phyloP scores from a whole-genome alignment of 768 basidiomycete species.

The Lactarius evosmus region DNA sequence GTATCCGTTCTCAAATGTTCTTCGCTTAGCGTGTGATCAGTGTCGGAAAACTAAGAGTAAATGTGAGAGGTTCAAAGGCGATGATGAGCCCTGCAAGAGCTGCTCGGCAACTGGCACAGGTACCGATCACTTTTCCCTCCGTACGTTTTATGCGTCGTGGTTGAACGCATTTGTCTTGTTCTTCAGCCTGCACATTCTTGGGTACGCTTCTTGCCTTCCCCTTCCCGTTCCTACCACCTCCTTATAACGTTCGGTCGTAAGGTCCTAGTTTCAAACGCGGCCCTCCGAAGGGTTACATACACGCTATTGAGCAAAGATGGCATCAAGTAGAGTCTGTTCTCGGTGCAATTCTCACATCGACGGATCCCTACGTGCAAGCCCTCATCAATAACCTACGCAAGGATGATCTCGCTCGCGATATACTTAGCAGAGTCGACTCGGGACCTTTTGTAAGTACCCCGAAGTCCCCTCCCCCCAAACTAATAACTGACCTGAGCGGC shows the following conservation, averaged over 20 bases:
- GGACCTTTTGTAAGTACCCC: constrained; percentile 66
- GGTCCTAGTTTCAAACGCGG: constrained; percentile 81
- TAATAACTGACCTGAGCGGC: constrained; percentile 15
- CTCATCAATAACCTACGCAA: constrained; percentile 61
- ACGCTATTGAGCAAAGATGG: constrained; percentile 88
- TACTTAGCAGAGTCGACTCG: constrained; percentile 69
- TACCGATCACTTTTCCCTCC: constrained; percentile 33
- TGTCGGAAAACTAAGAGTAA: constrained; percentile 88
- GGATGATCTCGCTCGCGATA: constrained; percentile 75
- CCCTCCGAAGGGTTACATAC: constrained; percentile 87
- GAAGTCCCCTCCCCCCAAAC: not conserved
- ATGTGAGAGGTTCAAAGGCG: constrained; percentile 58
- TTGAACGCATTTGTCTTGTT: constrained; percentile 28
- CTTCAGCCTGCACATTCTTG: constrained; percentile 62
- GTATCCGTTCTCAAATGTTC: not conserved
- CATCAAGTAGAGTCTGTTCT: constrained; percentile 91
- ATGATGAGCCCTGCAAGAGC: constrained; percentile 56
- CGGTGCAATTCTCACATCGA: constrained; percentile 73
- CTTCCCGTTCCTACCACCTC: not conserved
- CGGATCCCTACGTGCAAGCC: constrained; percentile 59
- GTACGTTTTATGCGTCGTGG: constrained; percentile 10
- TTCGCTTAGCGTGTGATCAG: constrained; percentile 69
- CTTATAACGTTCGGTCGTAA: constrained; percentile 31
- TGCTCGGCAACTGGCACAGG: constrained; percentile 56
- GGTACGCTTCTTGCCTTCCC: constrained; percentile 37